Evolutionary conservation across 345 rosid genomes (phyloP).

Genomic region (Limnanthes douglasii): DNA sequence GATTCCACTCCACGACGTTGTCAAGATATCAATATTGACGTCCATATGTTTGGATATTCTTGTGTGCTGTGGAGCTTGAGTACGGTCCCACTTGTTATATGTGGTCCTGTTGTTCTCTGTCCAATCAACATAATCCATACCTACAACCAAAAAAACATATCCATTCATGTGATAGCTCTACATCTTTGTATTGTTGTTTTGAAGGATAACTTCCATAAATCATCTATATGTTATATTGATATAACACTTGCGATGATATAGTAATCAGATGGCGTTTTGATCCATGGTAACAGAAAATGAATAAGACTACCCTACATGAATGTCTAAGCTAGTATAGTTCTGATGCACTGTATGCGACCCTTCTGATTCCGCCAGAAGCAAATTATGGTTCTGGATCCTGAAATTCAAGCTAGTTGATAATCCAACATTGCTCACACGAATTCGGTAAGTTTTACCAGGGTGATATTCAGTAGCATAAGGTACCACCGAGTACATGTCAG

Average conservation of each 20-base stretch:
- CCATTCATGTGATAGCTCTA: slow-evolving; percentile 90
- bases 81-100: slow-evolving; percentile 97
- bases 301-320: slow-evolving; percentile 88
- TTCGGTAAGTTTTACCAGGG: slow-evolving; percentile 85
- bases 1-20: slow-evolving; percentile 95
- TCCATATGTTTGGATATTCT: slow-evolving; percentile 99
- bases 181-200: slow-evolving; percentile 93
- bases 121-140: slow-evolving; percentile 99
- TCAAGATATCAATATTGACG: slow-evolving; percentile 84
- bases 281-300: slow-evolving; percentile 89
- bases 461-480: too few relatives aligned
- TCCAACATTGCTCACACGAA: slow-evolving; percentile 92
- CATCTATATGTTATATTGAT: slow-evolving; percentile 91
- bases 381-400: slow-evolving; percentile 90
- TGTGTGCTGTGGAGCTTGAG: slow-evolving; percentile 75
- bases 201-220: slow-evolving; percentile 87
- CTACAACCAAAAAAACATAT: slow-evolving; percentile 85
- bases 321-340: slow-evolving; percentile 94
- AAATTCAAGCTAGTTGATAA: slow-evolving; percentile 83
- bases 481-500: too few relatives aligned
- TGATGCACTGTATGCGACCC: slow-evolving; percentile 98
- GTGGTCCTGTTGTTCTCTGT: slow-evolving; percentile 92
- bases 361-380: slow-evolving; percentile 78
- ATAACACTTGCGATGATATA: slow-evolving; percentile 93
- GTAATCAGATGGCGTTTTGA: slow-evolving; percentile 92